These are phyloP conservation scores for Pyrenochaeta sp. DNA, from an alignment of 2,329 filamentous ascomycete species.

Conservation along the genomic window DNA sequence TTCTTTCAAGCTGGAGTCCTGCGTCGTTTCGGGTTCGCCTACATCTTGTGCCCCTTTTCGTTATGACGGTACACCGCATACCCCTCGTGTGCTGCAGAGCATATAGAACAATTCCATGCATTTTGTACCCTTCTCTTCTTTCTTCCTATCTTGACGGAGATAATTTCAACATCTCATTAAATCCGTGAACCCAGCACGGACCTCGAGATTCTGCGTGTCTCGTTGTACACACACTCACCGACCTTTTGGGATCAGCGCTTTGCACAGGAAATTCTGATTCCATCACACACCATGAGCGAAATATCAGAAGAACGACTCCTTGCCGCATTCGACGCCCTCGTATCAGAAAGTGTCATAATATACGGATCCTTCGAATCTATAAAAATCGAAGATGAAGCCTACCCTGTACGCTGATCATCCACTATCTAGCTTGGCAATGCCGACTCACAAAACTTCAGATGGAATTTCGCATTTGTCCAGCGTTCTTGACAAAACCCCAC, in stretches of 20 bases:
- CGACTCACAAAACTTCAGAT: conserved; percentile 22
- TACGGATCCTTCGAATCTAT: conserved; percentile 33
- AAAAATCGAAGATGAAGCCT: conserved; percentile 28
- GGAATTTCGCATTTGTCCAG: conserved; percentile 42
- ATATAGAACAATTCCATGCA: not conserved
- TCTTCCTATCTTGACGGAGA: too few relatives aligned
- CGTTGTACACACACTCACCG: conserved; percentile 9
- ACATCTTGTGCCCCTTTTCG: not conserved
- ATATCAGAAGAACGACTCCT: conserved; percentile 21
- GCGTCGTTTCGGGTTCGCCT: not conserved
- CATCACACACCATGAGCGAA: conserved; percentile 12
- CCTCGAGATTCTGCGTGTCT: conserved; percentile 5
- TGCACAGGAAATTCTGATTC: too few relatives aligned
- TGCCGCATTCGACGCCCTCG: conserved; percentile 33
- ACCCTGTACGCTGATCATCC: conserved; percentile 26
- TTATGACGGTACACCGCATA: not conserved
- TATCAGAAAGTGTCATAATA: conserved; percentile 29
- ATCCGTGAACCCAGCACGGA: conserved; percentile 7
- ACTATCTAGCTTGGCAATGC: conserved; percentile 1
- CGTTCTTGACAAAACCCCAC: conserved; percentile 40
- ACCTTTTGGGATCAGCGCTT: conserved; percentile 1
- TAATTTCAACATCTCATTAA: not conserved
- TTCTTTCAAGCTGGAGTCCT: too few relatives aligned
- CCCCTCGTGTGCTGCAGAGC: not conserved
- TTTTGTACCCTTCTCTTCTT: not conserved